Conservation (phyloP, 345 rosid genomes). For the Geranium rotundifolium region DNA sequence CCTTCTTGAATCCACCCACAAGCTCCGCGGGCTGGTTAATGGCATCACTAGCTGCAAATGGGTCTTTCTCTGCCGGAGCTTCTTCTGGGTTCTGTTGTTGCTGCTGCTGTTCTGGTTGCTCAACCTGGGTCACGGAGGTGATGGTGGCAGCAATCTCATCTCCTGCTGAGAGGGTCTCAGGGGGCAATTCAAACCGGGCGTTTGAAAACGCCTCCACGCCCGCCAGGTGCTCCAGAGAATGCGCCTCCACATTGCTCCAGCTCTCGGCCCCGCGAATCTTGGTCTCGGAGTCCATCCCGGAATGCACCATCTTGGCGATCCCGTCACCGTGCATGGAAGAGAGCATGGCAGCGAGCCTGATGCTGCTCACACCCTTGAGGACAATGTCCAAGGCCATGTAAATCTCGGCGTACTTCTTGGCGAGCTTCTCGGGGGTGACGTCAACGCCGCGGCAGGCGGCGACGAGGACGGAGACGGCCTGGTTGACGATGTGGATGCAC, state of each 20-base stretch:
- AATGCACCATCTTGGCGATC: conserved; percentile 95
- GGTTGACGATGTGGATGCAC: conserved; percentile 91
- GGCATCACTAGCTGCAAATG: conserved; percentile 77
- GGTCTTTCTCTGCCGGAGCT: conserved; percentile 52
- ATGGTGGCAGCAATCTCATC: conserved; percentile 62
- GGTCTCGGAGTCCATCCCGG: conserved; percentile 75
- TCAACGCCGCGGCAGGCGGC: conserved; percentile 99
- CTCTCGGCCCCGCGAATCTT: conserved; percentile 91
- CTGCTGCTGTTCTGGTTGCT: conserved; percentile 35
- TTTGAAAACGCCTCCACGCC: conserved; percentile 52
- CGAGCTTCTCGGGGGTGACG: conserved; percentile 93
- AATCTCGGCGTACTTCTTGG: conserved; percentile 82
- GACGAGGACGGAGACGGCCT: conserved; percentile 89
- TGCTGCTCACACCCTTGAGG: conserved; percentile 77
- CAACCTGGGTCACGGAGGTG: conserved; percentile 37
- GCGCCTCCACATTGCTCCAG: conserved; percentile 54
- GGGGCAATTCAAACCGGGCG: conserved; percentile 60
- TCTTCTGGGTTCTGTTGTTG: conserved; percentile 38
- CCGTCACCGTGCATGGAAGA: conserved; percentile 94
- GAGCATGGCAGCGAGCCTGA: conserved; percentile 89
- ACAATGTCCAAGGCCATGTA: conserved; percentile 98
- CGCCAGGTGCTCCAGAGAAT: conserved; percentile 54
- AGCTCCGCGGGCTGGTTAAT: conserved; percentile 65
- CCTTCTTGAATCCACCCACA: conserved; percentile 83
- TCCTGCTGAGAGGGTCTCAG: conserved; percentile 71